Base-by-base conservation (phyloP, 352 stramenopile genomes). In the Aphanomyces invadans region DNA sequence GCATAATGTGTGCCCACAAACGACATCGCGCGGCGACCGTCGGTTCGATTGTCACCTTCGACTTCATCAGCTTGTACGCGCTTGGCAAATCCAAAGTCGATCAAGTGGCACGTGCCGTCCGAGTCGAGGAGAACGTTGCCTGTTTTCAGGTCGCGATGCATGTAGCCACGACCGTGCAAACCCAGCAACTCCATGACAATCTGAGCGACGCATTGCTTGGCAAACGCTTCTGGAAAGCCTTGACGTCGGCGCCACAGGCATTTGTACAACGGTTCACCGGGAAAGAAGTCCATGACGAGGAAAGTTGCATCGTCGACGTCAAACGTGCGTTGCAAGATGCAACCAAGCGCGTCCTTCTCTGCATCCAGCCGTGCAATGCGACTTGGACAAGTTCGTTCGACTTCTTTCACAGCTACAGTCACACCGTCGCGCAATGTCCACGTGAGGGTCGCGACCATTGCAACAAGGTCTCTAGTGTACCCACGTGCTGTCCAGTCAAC, bases 81-180 rank as follows among this genome's bases (percentile, higher is more conserved):
- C 55, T 56, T 83, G 21, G 84, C 74, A 52, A 93, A 75, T 28
- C 84, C 84, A 71, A 88, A 91, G 72, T 93, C 84, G 45, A 93
- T 87, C 26, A 93, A 72, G 48, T 80, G 81, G 10, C 59, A 70
- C 28, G 76, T 73, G 4, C 84, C 82, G 2, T 68, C 28, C 4
- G 74, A 70, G 49, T 57, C 23, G 10, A 90, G 60, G 19, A 93
- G 57, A 2, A 90, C 66, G 53, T 93, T 93, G 17, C 84, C 84
- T 54, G 79, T 93, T 65, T 93, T 93, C 15, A 93, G 63, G 31
- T 93, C 84, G 17, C 84, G 81, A 56, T 93, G 82, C n/a, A 89
- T 69, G 42, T 74, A 88, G n/a, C 78, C 76, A 28, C 59, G 29
- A 4, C 42, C 64, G 55, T 93, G 82, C 2, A 93, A 28, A 57